Conservation (phyloP, 257 asterid genomes). For the Salvia rosmarinus region DNA sequence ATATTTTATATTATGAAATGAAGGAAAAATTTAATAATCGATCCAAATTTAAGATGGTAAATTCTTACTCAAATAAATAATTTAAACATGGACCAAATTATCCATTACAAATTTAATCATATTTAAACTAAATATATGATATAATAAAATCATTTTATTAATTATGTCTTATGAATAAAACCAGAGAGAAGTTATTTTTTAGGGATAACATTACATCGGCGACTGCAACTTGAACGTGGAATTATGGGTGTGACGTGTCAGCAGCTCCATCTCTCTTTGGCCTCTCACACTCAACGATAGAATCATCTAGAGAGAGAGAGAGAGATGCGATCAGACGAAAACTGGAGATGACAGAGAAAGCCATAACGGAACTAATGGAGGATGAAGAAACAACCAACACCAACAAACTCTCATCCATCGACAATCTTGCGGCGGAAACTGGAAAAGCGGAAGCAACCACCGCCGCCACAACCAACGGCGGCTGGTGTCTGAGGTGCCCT, state of each 20-base stretch:
- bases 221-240: not conserved
- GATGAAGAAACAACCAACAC: constrained; percentile 31
- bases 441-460: constrained; percentile 32
- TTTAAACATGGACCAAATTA: too few relatives aligned
- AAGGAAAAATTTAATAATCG: too few relatives aligned
- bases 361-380: constrained; percentile 40
- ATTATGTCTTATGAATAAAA: too few relatives aligned
- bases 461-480: constrained; percentile 35
- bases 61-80: too few relatives aligned
- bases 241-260: constrained; percentile 34
- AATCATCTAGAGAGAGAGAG: constrained; percentile 4
- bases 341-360: constrained; percentile 42
- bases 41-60: too few relatives aligned
- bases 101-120: too few relatives aligned
- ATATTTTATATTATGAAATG: too few relatives aligned
- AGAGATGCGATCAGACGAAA: constrained; percentile 43
- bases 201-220: not conserved
- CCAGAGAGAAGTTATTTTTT: too few relatives aligned
- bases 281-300: not conserved
- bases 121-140: too few relatives aligned
- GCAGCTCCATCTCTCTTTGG: constrained; percentile 18
- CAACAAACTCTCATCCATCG: not conserved
- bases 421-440: too few relatives aligned
- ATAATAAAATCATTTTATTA: too few relatives aligned
- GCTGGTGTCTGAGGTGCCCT: constrained; percentile 50